Evolutionary conservation across 2,329 filamentous ascomycete genomes (phyloP), one percentile per base, ranked within the genome.

Genomic region (Didymellaceae sp.): DNA sequence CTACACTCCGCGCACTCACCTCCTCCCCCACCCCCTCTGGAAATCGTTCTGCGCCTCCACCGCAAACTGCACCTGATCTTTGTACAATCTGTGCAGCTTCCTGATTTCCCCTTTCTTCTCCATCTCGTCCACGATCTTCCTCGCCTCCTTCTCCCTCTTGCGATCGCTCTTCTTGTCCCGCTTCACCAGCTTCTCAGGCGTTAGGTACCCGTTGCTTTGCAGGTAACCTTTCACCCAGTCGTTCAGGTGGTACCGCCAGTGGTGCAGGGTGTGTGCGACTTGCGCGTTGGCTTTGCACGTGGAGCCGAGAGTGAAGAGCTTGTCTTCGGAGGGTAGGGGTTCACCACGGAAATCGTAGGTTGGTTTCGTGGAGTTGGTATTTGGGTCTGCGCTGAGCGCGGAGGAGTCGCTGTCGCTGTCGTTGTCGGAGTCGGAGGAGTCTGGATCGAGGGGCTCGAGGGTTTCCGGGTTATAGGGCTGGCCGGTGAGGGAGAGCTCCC

Each of bases 221-320:
- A 94, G 81, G 44, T 82, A 83, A 21, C 81, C 78, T 18, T 87
- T 78, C 0, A 92, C 86, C 81, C 83, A 89, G 57, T 86, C 80
- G 64, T 89, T 86, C n/a, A 93, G 82, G 35, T 86, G 82, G 52
- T 82, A 83, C 48, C 87, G 86, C 90, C 90, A 92, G 72, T 94
- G 90, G 4, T 85, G 80, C 3, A 93, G 78, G 1, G 80, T 81
- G 65, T 93, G 89, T 0, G 88, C 86, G 30, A 86, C 86, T 57
- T 85, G 78, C 0, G 89, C 88, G 58, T 87, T 87, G 24, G 75
- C 73, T 63, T 80, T 82, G 75, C 86, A 89, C 52, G 67, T 70
- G 4, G 54, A 59, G 24, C 70, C 70, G 1, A 72, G 56, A 1
- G 63, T 61, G 54, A 72, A 72, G 37, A 52, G 45, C 13, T 65